A percentile compares a stretch with the other conserved stretches of the same genome.
phyloP scores from a whole-genome alignment of 2,329 filamentous ascomycete species.

The Rhinocladiella similis region DNA sequence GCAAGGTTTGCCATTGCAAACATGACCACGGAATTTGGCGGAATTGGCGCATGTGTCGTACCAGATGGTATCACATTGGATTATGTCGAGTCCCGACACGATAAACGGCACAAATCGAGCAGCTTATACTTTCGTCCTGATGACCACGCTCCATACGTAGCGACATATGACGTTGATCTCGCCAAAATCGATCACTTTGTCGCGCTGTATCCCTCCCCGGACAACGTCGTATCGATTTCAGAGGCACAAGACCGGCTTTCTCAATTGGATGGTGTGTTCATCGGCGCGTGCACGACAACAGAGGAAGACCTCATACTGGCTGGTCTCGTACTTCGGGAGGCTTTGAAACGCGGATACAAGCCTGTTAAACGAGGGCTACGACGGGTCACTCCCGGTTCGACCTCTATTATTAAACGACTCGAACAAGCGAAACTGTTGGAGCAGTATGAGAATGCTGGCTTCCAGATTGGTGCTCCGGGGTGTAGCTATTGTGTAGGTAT shows the following conservation, averaged over 20 bases:
- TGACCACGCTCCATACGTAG: constrained; percentile 40
- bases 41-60: constrained; percentile 41
- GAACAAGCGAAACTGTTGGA: constrained; percentile 37
- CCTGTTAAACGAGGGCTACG: constrained; percentile 37
- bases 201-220: constrained; percentile 44
- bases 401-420: constrained; percentile 41
- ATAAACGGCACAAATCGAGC: constrained; percentile 35
- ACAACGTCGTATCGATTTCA: constrained; percentile 45
- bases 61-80: constrained; percentile 39
- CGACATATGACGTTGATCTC: constrained; percentile 40
- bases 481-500: constrained; percentile 50
- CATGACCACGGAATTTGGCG: constrained; percentile 51
- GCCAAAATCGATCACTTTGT: constrained; percentile 39
- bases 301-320: constrained; percentile 48
- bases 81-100: constrained; percentile 38
- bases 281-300: constrained; percentile 49
- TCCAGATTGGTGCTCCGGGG: constrained; percentile 43
- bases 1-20: constrained; percentile 51
- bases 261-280: constrained; percentile 46
- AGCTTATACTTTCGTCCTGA: constrained; percentile 43
- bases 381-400: constrained; percentile 43
- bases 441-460: constrained; percentile 43
- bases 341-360: constrained; percentile 36
- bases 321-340: constrained; percentile 42
- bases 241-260: constrained; percentile 32